Evolutionary conservation across 306 rosid species (phyloP).

Genomic region (Castanopsis chinensis): DNA sequence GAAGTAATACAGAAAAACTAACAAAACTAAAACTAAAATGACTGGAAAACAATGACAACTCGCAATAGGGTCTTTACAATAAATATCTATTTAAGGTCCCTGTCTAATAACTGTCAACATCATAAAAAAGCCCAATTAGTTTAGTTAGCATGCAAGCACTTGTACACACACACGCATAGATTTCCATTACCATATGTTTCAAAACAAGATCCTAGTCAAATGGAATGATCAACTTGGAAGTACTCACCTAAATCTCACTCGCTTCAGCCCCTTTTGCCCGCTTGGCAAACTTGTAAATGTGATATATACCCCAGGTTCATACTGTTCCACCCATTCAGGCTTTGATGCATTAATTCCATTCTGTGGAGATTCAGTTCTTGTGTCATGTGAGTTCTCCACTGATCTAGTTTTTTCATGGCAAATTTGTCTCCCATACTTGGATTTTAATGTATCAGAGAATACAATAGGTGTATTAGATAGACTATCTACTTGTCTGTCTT

Average conservation of each 20-base stretch:
- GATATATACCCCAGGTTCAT: slow-evolving; percentile 70
- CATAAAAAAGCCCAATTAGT: neutral
- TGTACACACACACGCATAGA: neutral
- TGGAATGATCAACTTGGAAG: neutral
- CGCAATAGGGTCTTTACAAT: neutral
- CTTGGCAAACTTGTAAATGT: slow-evolving; percentile 59
- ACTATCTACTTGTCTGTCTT: slow-evolving; percentile 39
- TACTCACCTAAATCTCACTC: slow-evolving; percentile 77
- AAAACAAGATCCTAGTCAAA: neutral
- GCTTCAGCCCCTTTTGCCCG: slow-evolving; percentile 65
- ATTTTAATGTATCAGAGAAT: slow-evolving; percentile 50
- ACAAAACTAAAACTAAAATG: neutral
- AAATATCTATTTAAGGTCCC: neutral
- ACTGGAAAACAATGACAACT: neutral
- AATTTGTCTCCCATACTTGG: slow-evolving; percentile 48
- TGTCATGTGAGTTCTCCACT: slow-evolving; percentile 25
- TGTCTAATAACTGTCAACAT: neutral
- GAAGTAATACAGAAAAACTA: neutral
- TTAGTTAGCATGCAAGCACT: neutral
- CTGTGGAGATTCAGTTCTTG: slow-evolving; percentile 29
- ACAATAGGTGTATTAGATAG: slow-evolving; percentile 54
- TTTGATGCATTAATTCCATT: slow-evolving; percentile 35
- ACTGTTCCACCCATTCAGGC: slow-evolving; percentile 70
- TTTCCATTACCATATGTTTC: neutral
- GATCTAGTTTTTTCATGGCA: slow-evolving; percentile 26